These are phyloP conservation scores for Potentilla sterilis DNA, from an alignment of 306 rosid species.

Conservation along the genomic window DNA sequence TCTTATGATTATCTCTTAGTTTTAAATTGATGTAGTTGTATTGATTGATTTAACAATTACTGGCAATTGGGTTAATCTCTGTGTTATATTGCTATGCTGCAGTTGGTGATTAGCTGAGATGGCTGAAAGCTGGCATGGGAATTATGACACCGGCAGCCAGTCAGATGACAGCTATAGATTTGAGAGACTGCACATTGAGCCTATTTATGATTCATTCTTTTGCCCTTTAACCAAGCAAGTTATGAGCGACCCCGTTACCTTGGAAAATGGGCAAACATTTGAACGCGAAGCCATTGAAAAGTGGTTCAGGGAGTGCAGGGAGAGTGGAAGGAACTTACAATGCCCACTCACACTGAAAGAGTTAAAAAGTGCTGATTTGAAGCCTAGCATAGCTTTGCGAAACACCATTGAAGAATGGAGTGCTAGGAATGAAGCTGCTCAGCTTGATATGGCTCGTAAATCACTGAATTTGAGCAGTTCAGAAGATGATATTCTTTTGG, in stretches of 20 bases:
- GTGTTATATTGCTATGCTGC: slow-evolving; percentile 28
- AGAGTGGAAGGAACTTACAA: slow-evolving; percentile 70
- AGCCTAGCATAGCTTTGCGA: slow-evolving; percentile 92
- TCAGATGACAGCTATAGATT: slow-evolving; percentile 79
- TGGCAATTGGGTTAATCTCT: neutral
- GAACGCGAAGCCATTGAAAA: slow-evolving; percentile 91
- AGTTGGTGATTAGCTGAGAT: slow-evolving; percentile 45
- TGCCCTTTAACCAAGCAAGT: slow-evolving; percentile 94
- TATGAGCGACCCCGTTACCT: slow-evolving; percentile 89
- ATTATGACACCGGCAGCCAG: slow-evolving; percentile 71
- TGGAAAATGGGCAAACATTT: slow-evolving; percentile 86
- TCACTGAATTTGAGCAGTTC: slow-evolving; percentile 64
- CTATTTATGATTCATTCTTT: slow-evolving; percentile 83
- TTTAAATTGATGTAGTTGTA: neutral
- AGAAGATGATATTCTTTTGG: slow-evolving; percentile 66
- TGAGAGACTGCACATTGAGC: slow-evolving; percentile 77
- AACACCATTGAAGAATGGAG: slow-evolving; percentile 99
- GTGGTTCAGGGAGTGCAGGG: slow-evolving; percentile 94
- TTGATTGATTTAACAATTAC: neutral
- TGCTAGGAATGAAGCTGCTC: slow-evolving; percentile 91
- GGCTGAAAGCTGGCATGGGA: slow-evolving; percentile 90
- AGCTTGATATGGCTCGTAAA: slow-evolving; percentile 86
- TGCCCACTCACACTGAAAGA: slow-evolving; percentile 82
- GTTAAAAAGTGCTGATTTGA: slow-evolving; percentile 59
- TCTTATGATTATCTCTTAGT: neutral